A percentile compares a stretch with the other conserved stretches of the same genome.
Conservation (phyloP, 495 filamentous ascomycete genomes). For the Podospora tetraspora region DNA sequence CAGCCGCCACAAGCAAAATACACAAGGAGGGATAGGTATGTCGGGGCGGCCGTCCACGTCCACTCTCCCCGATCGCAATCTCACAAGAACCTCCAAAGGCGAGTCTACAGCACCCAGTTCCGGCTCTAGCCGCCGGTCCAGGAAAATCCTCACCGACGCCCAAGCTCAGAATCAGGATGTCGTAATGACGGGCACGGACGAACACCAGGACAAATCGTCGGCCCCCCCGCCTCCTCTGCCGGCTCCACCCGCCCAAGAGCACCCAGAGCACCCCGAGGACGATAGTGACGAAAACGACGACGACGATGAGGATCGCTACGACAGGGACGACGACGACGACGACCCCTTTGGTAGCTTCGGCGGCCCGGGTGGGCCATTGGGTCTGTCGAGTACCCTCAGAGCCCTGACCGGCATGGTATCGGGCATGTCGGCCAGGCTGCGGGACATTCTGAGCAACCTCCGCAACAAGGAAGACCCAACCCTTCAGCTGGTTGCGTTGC, state of each 20-base stretch:
- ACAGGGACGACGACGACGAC: constrained; percentile 51
- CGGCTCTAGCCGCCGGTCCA: constrained; percentile 45
- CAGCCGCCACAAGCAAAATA: constrained; percentile 56
- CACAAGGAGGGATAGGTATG: constrained; percentile 36
- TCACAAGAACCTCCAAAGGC: constrained; percentile 19
- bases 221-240: constrained; percentile 35
- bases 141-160: constrained; percentile 49
- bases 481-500: constrained; percentile 83
- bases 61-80: constrained; percentile 11
- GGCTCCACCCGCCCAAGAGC: constrained; percentile 41
- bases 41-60: not conserved
- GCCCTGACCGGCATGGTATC: constrained; percentile 88
- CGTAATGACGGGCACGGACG: constrained; percentile 54
- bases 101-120: constrained; percentile 25
- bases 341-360: constrained; percentile 79
- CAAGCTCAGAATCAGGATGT: constrained; percentile 46
- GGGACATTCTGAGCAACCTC: constrained; percentile 78
- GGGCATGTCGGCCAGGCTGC: constrained; percentile 69
- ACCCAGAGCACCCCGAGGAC: constrained; percentile 46
- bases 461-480: constrained; percentile 84
- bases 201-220: constrained; percentile 53
- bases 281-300: constrained; percentile 48
- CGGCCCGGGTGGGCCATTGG: constrained; percentile 53
- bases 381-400: constrained; percentile 75
- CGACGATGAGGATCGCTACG: constrained; percentile 45